A percentile compares a stretch with the other conserved stretches of the same genome.
Evolutionary conservation across 306 rosid genomes (phyloP).

Genomic region (Prunus salicina): DNA sequence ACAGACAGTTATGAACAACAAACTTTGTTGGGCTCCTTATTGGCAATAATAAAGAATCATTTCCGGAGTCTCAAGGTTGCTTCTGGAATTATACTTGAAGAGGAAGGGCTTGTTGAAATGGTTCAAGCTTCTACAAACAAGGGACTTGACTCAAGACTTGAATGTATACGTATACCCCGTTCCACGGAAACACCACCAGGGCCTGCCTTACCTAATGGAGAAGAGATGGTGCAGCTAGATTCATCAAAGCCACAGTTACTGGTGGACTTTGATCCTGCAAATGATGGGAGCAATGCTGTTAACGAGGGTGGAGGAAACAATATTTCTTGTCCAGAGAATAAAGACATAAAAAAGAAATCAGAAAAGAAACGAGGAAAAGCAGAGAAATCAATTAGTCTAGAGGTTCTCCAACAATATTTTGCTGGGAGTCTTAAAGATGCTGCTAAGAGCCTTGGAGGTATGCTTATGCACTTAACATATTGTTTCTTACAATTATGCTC

Average conservation of each 20-base stretch:
- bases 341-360: conserved; percentile 51
- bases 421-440: conserved; percentile 94
- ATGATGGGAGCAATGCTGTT: conserved; percentile 32
- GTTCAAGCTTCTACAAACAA: conserved; percentile 43
- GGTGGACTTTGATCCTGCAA: conserved; percentile 20
- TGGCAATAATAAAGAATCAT: conserved; percentile 72
- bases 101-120: conserved; percentile 52
- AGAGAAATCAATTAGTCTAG: conserved; percentile 82
- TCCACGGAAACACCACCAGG: conserved; percentile 32
- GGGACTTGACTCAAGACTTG: conserved; percentile 47
- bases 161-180: conserved; percentile 39
- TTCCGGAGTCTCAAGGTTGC: conserved; percentile 76
- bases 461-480: conserved; percentile 12
- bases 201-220: conserved; percentile 37
- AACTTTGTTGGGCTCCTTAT: conserved; percentile 53
- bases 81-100: conserved; percentile 55
- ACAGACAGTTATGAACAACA: conserved; percentile 46
- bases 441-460: conserved; percentile 96
- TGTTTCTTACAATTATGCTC: conserved; percentile 7
- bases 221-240: conserved; percentile 39
- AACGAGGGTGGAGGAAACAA: conserved; percentile 33
- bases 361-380: conserved; percentile 84
- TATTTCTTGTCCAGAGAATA: conserved; percentile 37
- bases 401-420: conserved; percentile 76
- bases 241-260: conserved; percentile 25